Base-by-base conservation (phyloP, 208 protist species). In the Herpetomonas muscarum region DNA sequence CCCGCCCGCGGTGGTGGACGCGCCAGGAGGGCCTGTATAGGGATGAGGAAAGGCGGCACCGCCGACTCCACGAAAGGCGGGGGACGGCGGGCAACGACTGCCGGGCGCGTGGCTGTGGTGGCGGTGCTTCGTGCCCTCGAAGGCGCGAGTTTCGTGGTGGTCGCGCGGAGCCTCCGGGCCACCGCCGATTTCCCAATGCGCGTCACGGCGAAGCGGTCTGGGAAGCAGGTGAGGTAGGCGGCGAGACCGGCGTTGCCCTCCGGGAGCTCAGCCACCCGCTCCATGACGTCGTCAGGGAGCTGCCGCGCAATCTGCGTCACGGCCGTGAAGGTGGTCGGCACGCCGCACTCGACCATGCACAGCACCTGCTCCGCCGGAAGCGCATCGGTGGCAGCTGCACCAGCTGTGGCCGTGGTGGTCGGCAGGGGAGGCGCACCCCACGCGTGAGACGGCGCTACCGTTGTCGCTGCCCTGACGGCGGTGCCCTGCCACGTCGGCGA, bases 31-130 rank as follows among this genome's bases (percentile, higher is more conserved):
- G 79, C 68, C 24, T 63, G 59, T 21, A 87, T 53, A 29, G 84
- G 77, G 2, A 91, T 64, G 61, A 78, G 73, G 51, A 80, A 91
- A 21, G 48, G 53, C 1, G 84, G 84, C 62, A 87, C 84, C n/a
- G 67, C 39, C 28, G 50, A 17, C 44, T 58, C 48, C 12, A 82
- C 32, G 24, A 17, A 6, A 22, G 9, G 10, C 41, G 41, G 41
- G 10, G 17, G 10, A 19, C 5, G 10, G 7, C 15, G 10, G 41
- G n/a, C n/a, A n/a, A n/a, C n/a, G n/a, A n/a, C n/a, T n/a, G n/a
- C n/a, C n/a, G n/a, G n/a, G n/a, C n/a, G n/a, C n/a, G n/a, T n/a
- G n/a, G n/a, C n/a, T n/a, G n/a, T n/a, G n/a, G n/a, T n/a, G n/a
- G n/a, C n/a, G 9, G 13, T 39, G 34, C 34, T 6, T 17, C 34